Evolutionary conservation across 148 eudicot species (phyloP).

Genomic region (Chenopodium quinoa): DNA sequence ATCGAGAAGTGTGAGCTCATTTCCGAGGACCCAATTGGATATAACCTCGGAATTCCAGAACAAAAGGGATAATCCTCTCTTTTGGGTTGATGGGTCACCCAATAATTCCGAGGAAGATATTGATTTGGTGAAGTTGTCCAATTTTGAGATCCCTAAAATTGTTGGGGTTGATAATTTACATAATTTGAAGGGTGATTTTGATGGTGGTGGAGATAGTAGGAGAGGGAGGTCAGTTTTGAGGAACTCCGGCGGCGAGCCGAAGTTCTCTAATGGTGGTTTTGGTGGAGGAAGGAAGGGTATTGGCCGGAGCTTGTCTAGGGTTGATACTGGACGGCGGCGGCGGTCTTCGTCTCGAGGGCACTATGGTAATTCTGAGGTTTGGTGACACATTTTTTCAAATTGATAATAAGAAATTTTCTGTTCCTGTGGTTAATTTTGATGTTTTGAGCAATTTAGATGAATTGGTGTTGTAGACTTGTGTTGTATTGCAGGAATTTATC

Average conservation of each 20-base stretch:
- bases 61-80: conserved; percentile 70
- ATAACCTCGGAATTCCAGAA: conserved; percentile 45
- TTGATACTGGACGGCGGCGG: conserved; percentile 31
- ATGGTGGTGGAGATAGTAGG: conserved; percentile 21
- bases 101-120: conserved; percentile 20
- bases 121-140: conserved; percentile 16
- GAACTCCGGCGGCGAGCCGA: conserved; percentile 18
- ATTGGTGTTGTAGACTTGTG: neutral
- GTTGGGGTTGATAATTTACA: neutral
- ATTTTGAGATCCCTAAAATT: conserved; percentile 17
- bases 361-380: conserved; percentile 47
- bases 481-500: neutral
- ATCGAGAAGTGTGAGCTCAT: conserved; percentile 59
- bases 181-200: conserved; percentile 8
- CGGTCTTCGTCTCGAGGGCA: conserved; percentile 40
- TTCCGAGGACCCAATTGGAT: conserved; percentile 39
- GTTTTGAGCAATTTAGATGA: neutral
- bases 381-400: neutral
- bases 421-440: neutral
- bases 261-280: conserved; percentile 7
- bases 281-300: conserved; percentile 27
- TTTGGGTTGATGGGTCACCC: conserved; percentile 44
- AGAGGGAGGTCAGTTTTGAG: conserved; percentile 66
- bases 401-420: neutral
- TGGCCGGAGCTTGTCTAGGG: conserved; percentile 56